These are phyloP conservation scores for Aspergillus versicolor DNA, from an alignment of 2,329 filamentous ascomycete species.

Conservation along the genomic window DNA sequence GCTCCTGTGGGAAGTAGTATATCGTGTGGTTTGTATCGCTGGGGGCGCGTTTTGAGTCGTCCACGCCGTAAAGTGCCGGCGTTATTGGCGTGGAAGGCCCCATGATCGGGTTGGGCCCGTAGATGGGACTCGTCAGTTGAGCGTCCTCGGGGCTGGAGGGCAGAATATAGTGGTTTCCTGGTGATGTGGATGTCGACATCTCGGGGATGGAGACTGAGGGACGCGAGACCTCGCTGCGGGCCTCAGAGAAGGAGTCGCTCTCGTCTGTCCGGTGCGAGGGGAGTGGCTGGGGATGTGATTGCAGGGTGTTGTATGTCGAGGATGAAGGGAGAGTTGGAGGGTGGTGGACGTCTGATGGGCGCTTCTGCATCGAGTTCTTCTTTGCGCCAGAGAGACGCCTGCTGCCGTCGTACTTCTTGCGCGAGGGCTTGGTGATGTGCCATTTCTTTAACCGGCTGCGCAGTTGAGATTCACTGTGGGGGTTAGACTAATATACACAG, in stretches of 20 bases:
- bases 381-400: slow-evolving; percentile 3
- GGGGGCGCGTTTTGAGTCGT: background rate
- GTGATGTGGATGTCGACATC: background rate
- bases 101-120: background rate
- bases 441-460: slow-evolving; percentile 13
- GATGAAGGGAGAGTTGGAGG: background rate
- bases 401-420: slow-evolving; percentile 11
- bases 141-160: slow-evolving; percentile 4
- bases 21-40: background rate
- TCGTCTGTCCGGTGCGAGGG: background rate
- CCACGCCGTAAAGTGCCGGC: background rate
- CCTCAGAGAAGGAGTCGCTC: background rate
- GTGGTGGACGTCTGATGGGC: background rate
- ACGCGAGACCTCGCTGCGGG: background rate
- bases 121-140: background rate
- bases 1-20: slow-evolving; percentile 2
- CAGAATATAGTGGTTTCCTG: background rate
- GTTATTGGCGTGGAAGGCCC: slow-evolving; percentile 1
- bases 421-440: slow-evolving; percentile 14
- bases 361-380: slow-evolving; percentile 2
- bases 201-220: background rate
- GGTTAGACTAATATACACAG: background rate
- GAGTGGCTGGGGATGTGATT: background rate
- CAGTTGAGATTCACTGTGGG: slow-evolving; percentile 5
- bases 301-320: slow-evolving; percentile 1